Conservation (phyloP, 2,329 filamentous ascomycete species). For the Aschersonia sp. region DNA sequence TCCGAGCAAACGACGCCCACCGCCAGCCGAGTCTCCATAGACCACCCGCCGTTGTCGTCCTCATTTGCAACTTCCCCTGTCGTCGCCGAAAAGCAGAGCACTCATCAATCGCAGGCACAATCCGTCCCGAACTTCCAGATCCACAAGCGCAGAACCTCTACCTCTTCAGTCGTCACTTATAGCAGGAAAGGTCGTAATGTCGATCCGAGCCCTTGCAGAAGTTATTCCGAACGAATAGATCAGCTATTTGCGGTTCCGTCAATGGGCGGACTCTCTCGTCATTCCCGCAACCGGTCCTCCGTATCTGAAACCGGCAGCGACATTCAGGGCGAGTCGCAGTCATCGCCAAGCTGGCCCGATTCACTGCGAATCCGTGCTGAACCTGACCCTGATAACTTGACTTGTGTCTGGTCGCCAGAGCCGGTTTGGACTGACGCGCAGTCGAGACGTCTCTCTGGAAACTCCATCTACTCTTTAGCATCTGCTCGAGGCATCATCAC, state of each 20-base stretch:
- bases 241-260: slow-evolving; percentile 29
- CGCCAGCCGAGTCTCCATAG: neutral
- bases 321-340: slow-evolving; percentile 22
- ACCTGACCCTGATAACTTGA: slow-evolving; percentile 10
- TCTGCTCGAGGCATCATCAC: slow-evolving; percentile 38
- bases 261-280: slow-evolving; percentile 25
- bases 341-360: slow-evolving; percentile 30
- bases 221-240: slow-evolving; percentile 43
- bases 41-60: slow-evolving; percentile 1
- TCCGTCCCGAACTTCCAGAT: neutral
- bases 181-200: slow-evolving; percentile 42
- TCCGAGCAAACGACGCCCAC: slow-evolving; percentile 1
- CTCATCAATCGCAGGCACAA: neutral
- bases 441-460: slow-evolving; percentile 55
- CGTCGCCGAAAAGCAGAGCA: neutral
- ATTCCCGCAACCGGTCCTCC: slow-evolving; percentile 27
- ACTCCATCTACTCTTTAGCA: slow-evolving; percentile 56
- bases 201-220: slow-evolving; percentile 43
- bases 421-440: slow-evolving; percentile 34
- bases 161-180: slow-evolving; percentile 22
- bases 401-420: slow-evolving; percentile 29
- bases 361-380: slow-evolving; percentile 28
- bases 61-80: neutral
- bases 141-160: slow-evolving; percentile 23
- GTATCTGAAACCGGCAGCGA: slow-evolving; percentile 26